Evolutionary conservation across 2,329 filamentous ascomycete genomes (phyloP), one percentile per base, ranked within the genome.

Genomic region (Hymenotorrendiella dingleyae): DNA sequence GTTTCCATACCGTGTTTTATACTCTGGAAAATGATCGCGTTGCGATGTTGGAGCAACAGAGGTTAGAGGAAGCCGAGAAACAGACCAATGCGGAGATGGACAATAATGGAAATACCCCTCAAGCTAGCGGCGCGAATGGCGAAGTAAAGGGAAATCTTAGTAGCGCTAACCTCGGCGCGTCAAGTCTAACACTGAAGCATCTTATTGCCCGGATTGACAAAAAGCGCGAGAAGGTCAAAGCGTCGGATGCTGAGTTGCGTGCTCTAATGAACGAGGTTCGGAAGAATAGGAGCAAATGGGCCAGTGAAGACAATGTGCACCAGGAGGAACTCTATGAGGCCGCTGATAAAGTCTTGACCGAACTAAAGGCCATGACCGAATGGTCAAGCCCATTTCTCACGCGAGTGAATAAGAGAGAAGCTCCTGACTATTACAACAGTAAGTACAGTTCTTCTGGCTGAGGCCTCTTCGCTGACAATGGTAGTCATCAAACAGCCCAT

Each of bases 221-320:
- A 66, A 93, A 96, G 68, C 83, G 93, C 58, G 83, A 88, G 52
- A 80, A 87, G 68, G 91, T 98, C 40, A 80, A 82, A 62, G 91
- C 93, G 14, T 94, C 90, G 1, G 93, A 98, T 67, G 85, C 89
- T 19, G 91, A 98, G 61, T 72, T 98, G 46, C 81, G 93, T 46
- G 87, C 84, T 37, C 70, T 98, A 45, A 95, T 98, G 77, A 96
- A 93, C 57, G 93, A 98, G 65, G 93, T 98, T 14, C 80, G 93
- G 51, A 98, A 97, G 65, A 97, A 97, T 56, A 77, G 93, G 57
- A 97, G 91, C 66, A 98, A 98, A 67, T 98, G 93, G 93, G 91
- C 93, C 3, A 97, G 86, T 62, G 93, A 97, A 64, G 93, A 98
- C 56, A 93, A 94, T 54, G 84, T 98, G 48, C 91, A 93, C 46